phyloP scores from a whole-genome alignment of 768 basidiomycete species.

The Daedalea quercina region DNA sequence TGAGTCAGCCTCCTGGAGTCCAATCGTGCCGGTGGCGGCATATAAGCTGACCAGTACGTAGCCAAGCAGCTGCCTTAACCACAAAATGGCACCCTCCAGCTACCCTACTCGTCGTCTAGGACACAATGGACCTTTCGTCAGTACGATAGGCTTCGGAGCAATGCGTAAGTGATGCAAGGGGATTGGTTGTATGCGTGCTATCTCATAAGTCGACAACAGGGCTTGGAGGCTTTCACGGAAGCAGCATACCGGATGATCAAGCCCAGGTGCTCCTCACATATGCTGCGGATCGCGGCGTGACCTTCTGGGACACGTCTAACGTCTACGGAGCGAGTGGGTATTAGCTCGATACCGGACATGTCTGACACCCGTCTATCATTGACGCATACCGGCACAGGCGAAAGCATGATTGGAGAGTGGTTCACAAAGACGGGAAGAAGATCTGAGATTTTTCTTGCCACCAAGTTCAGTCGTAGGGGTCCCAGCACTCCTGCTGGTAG shows the following conservation, averaged over 20 bases:
- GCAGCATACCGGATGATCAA: background rate
- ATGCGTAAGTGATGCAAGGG: background rate
- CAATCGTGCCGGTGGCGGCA: no score
- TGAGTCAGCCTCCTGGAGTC: no score
- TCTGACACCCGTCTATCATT: no score
- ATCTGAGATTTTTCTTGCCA: constrained; percentile 52
- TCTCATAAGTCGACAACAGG: no score
- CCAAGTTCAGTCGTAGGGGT: constrained; percentile 34
- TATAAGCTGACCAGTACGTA: no score
- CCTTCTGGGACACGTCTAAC: constrained; percentile 42
- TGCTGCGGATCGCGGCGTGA: constrained; percentile 26
- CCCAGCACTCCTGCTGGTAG: background rate
- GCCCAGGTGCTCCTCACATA: constrained; percentile 24
- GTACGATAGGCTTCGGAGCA: background rate
- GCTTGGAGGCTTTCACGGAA: background rate
- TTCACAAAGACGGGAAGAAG: constrained; percentile 44
- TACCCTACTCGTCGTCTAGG: background rate
- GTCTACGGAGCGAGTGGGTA: constrained; percentile 27
- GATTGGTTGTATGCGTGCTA: no score
- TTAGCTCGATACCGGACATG: background rate
- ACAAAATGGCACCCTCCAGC: background rate
- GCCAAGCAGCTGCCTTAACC: no score
- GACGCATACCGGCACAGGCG: background rate
- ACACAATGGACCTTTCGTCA: background rate
- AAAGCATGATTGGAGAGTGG: constrained; percentile 23